Evolutionary conservation across 306 rosid species (phyloP).

Genomic region (Crotalaria pallida): DNA sequence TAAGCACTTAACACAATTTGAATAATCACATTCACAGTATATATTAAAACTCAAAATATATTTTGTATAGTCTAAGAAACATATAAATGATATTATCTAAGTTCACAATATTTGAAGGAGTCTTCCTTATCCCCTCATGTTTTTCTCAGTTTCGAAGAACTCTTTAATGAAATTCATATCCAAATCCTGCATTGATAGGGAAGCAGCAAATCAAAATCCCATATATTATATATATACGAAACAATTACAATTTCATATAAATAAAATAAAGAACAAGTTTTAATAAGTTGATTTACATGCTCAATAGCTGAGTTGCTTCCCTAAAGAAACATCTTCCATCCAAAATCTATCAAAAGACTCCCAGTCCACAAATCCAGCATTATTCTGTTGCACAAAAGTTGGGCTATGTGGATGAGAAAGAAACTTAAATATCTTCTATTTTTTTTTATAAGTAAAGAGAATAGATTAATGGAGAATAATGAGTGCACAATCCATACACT

Average conservation of each 20-base stretch:
- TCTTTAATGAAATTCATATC: slow-evolving; percentile 12
- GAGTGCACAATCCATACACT: no score
- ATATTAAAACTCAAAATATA: no score
- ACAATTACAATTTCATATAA: neutral
- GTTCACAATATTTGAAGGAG: neutral
- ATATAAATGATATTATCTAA: neutral
- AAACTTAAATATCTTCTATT: neutral
- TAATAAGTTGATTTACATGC: neutral
- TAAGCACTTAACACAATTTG: no score
- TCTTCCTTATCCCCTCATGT: neutral
- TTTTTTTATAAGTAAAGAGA: no score
- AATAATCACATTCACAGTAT: no score
- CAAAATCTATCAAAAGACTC: neutral
- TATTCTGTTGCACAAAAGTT: neutral
- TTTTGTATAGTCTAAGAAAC: neutral
- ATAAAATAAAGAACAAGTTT: neutral
- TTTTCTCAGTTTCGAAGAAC: neutral
- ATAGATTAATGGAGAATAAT: no score
- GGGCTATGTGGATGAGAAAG: neutral
- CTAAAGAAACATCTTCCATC: neutral
- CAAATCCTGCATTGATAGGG: slow-evolving; percentile 26
- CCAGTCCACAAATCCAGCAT: neutral
- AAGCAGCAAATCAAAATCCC: neutral
- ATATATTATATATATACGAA: no score
- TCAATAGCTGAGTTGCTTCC: neutral